A percentile compares a stretch with the other conserved stretches of the same genome.
These are phyloP conservation scores for Gloeopeniophorella convolvens DNA, from an alignment of 768 basidiomycete genomes.

Conservation along the genomic window DNA sequence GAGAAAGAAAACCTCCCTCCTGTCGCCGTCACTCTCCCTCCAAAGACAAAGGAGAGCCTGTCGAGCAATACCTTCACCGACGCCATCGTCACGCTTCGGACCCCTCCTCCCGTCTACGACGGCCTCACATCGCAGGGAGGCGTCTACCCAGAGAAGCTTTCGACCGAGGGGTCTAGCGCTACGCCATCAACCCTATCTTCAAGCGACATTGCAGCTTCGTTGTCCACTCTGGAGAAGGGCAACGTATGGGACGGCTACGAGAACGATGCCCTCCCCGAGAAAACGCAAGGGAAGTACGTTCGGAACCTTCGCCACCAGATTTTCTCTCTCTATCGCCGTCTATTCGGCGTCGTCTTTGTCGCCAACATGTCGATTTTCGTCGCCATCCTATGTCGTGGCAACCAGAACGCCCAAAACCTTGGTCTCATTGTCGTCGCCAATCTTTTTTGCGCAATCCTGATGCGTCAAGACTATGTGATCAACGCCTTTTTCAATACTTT, in stretches of 20 bases:
- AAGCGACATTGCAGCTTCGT: background rate
- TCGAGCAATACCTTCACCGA: background rate
- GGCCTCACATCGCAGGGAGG: background rate
- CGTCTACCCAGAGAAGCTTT: background rate
- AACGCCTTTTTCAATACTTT: constrained; percentile 50
- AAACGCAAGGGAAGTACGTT: constrained; percentile 40
- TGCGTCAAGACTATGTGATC: constrained; percentile 49
- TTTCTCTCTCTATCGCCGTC: constrained; percentile 48
- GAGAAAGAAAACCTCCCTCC: background rate
- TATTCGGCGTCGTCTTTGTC: constrained; percentile 48
- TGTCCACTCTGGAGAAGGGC: constrained; percentile 23
- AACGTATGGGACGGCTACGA: constrained; percentile 45
- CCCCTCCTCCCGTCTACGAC: background rate
- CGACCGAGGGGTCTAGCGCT: background rate
- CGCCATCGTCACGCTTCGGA: background rate
- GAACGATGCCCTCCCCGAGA: constrained; percentile 44
- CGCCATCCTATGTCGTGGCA: constrained; percentile 30
- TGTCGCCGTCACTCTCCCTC: background rate
- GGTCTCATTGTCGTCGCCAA: constrained; percentile 39
- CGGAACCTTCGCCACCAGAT: constrained; percentile 51
- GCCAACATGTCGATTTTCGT: constrained; percentile 46
- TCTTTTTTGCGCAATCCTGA: constrained; percentile 36
- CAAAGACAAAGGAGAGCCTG: background rate
- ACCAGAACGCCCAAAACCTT: constrained; percentile 28
- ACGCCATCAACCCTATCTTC: background rate